These are phyloP conservation scores for Potentilla sterilis DNA, from an alignment of 306 rosid genomes.

Conservation along the genomic window DNA sequence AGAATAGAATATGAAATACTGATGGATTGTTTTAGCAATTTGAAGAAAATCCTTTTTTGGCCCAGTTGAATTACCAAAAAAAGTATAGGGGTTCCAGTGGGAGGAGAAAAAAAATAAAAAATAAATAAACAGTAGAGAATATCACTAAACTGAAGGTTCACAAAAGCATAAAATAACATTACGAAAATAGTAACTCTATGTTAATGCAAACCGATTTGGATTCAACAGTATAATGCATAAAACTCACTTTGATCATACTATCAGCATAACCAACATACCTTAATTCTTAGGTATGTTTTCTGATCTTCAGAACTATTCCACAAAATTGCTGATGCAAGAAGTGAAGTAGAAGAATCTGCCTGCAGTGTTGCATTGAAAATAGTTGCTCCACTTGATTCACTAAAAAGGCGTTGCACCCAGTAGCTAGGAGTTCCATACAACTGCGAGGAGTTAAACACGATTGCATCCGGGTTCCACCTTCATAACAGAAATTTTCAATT, in stretches of 20 bases:
- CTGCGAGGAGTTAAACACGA: conserved; percentile 75
- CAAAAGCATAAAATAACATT: background rate
- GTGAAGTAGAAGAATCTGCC: conserved; percentile 27
- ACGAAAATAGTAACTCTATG: background rate
- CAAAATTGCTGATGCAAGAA: conserved; percentile 66
- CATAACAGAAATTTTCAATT: conserved; percentile 25
- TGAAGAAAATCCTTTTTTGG: background rate
- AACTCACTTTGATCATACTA: background rate
- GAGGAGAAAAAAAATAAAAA: too few relatives aligned
- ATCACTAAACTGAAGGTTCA: background rate
- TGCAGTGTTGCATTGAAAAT: conserved; percentile 56
- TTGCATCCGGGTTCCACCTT: conserved; percentile 95
- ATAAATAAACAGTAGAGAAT: too few relatives aligned
- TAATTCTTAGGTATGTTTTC: conserved; percentile 47
- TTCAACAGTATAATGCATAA: background rate
- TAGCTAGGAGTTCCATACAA: conserved; percentile 91
- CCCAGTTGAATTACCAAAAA: background rate
- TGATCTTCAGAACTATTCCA: conserved; percentile 37
- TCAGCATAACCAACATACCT: conserved; percentile 37
- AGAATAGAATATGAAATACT: background rate
- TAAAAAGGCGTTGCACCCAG: conserved; percentile 74
- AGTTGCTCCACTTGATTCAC: conserved; percentile 78
- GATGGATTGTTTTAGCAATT: background rate
- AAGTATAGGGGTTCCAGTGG: background rate
- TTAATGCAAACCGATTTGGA: background rate